A percentile compares a stretch with the other conserved stretches of the same genome.
These are phyloP conservation scores for Trichoderma atroviride DNA, from an alignment of 2,329 filamentous ascomycete genomes.

Conservation along the genomic window DNA sequence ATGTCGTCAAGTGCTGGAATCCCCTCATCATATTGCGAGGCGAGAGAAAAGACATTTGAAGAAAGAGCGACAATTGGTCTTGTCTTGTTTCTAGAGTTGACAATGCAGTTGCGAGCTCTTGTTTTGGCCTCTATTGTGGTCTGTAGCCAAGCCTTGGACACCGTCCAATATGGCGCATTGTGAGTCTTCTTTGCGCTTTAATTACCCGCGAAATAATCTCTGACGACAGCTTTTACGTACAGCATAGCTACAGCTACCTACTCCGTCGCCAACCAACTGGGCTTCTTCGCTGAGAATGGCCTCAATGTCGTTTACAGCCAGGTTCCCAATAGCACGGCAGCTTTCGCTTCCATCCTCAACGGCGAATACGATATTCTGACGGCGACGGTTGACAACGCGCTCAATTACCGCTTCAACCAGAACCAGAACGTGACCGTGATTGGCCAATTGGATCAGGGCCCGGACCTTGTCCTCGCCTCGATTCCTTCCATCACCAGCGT, in stretches of 20 bases:
- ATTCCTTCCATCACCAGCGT: conserved; percentile 22
- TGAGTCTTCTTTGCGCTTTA: not conserved
- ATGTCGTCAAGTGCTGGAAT: not conserved
- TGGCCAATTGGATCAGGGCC: conserved; percentile 13
- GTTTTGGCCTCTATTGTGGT: not conserved
- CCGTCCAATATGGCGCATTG: conserved; percentile 18
- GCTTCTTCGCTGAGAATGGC: conserved; percentile 10
- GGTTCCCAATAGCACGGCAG: conserved; percentile 6
- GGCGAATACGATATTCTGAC: conserved; percentile 17
- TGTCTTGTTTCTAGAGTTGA: not conserved
- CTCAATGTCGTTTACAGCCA: conserved; percentile 12
- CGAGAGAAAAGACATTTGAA: not conserved
- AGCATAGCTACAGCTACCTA: conserved; percentile 10
- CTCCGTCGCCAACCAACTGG: conserved; percentile 14
- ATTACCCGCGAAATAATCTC: too few species aligned
- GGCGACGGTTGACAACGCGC: conserved; percentile 16
- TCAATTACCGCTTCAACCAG: conserved; percentile 22
- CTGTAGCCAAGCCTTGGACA: conserved; percentile 9
- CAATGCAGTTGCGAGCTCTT: not conserved
- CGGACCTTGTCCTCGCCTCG: conserved; percentile 4
- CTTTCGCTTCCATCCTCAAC: conserved; percentile 13
- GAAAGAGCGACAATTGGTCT: not conserved
- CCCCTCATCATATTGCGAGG: not conserved
- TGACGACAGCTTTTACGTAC: not conserved
- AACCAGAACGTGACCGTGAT: conserved; percentile 11